A percentile compares a stretch with the other conserved stretches of the same genome.
phyloP scores from a whole-genome alignment of 352 stramenopile species.

The Phytophthora pistaciae region DNA sequence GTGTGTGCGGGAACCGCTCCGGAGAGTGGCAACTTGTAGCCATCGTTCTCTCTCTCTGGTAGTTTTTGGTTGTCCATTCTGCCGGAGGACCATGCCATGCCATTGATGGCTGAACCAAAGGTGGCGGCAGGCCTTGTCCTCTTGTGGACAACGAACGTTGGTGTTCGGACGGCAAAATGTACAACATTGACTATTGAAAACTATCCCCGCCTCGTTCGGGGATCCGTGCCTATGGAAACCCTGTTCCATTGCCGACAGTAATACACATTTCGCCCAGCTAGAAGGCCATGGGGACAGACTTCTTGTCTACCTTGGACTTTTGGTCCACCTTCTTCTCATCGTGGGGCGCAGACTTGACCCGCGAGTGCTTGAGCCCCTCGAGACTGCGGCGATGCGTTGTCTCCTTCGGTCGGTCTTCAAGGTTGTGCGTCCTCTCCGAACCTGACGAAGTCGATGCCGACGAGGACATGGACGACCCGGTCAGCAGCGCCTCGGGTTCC shows the following conservation, averaged over 20 bases:
- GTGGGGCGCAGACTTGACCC: slow-evolving; percentile 10
- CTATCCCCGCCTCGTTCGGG: slow-evolving; percentile 1
- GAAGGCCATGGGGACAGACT: slow-evolving; percentile 6
- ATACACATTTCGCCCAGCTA: slow-evolving; percentile 17
- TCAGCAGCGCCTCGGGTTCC: slow-evolving; percentile 26
- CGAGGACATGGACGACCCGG: slow-evolving; percentile 26
- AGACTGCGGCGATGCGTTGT: slow-evolving; percentile 11
- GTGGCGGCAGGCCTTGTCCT: background rate
- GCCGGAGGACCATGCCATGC: background rate
- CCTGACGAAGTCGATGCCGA: slow-evolving; percentile 13
- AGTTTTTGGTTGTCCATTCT: slow-evolving; percentile 7
- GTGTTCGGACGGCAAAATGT: slow-evolving; percentile 7
- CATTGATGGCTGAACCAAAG: background rate
- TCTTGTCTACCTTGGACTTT: slow-evolving; percentile 10
- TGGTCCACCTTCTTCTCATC: slow-evolving; percentile 9
- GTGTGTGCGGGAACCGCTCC: slow-evolving; percentile 12
- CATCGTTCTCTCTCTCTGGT: background rate
- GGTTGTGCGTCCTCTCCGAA: slow-evolving; percentile 19
- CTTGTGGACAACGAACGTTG: background rate
- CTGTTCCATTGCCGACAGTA: slow-evolving; percentile 18
- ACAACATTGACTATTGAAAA: slow-evolving; percentile 32
- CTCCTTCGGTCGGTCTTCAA: slow-evolving; percentile 15
- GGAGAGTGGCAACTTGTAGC: slow-evolving; percentile 6
- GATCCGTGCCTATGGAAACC: slow-evolving; percentile 18
- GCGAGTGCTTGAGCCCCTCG: slow-evolving; percentile 17